These are phyloP conservation scores for Yamadazyma mexicana DNA, from an alignment of 1,139 yeast species.

Conservation along the genomic window DNA sequence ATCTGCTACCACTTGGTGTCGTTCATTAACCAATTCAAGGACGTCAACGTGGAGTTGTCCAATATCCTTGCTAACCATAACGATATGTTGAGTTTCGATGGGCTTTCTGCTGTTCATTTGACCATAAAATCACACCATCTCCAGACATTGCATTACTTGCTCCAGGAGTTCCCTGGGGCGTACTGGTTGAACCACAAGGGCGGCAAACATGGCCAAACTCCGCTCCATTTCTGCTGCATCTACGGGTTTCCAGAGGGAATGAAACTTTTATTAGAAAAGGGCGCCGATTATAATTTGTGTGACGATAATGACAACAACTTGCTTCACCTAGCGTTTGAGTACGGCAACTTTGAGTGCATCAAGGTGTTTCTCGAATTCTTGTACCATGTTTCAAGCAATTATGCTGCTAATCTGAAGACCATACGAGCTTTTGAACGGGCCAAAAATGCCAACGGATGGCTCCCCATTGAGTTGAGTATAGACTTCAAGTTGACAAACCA, in stretches of 20 bases:
- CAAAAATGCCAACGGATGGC: conserved; percentile 66
- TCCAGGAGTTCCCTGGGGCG: conserved; percentile 76
- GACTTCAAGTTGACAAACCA: conserved; percentile 44
- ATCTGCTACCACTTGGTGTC: conserved; percentile 63
- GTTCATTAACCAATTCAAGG: conserved; percentile 25
- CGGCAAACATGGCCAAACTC: conserved; percentile 61
- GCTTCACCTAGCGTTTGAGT: conserved; percentile 77
- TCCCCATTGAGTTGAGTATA: conserved; percentile 47
- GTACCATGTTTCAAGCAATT: conserved; percentile 13
- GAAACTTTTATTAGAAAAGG: conserved; percentile 70
- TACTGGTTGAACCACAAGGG: conserved; percentile 54
- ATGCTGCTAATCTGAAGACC: conserved; percentile 45
- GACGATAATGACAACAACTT: conserved; percentile 76
- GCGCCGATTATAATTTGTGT: conserved; percentile 65
- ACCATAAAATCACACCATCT: conserved; percentile 66
- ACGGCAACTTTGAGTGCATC: conserved; percentile 67
- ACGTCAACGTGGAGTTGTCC: conserved; percentile 16
- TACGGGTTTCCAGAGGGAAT: conserved; percentile 71
- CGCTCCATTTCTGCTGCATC: conserved; percentile 71
- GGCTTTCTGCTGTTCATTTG: conserved; percentile 74
- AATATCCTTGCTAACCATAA: conserved; percentile 19
- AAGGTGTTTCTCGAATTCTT: conserved; percentile 52
- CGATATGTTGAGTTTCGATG: conserved; percentile 58
- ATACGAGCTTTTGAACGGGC: conserved; percentile 25
- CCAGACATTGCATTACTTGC: conserved; percentile 76